Conservation (phyloP, 2,329 filamentous ascomycete genomes). For the Exophiala lecanii-corni region DNA sequence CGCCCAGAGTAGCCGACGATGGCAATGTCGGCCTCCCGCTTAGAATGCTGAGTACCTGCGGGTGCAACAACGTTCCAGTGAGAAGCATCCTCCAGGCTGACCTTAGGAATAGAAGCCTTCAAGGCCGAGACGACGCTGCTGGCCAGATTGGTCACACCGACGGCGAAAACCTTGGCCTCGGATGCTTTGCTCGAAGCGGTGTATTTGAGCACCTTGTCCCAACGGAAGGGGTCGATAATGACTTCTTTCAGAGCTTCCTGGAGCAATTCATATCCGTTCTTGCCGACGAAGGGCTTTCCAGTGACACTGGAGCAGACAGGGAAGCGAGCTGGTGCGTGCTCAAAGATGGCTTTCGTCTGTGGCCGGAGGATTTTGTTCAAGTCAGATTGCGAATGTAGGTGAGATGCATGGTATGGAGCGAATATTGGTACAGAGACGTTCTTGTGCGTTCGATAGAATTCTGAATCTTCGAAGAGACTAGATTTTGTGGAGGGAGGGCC, state of each 20-base stretch:
- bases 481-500: slow-evolving; percentile 53
- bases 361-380: slow-evolving; percentile 47
- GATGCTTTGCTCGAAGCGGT: slow-evolving; percentile 23
- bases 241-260: slow-evolving; percentile 35
- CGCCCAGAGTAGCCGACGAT: slow-evolving; percentile 79
- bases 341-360: slow-evolving; percentile 31
- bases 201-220: slow-evolving; percentile 37
- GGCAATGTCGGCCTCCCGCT: slow-evolving; percentile 65
- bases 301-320: slow-evolving; percentile 37
- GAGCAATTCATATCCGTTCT: slow-evolving; percentile 32
- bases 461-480: slow-evolving; percentile 46
- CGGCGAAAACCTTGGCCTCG: slow-evolving; percentile 40
- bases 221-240: slow-evolving; percentile 36
- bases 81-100: slow-evolving; percentile 33
- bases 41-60: slow-evolving; percentile 31
- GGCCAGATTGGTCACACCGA: slow-evolving; percentile 51
- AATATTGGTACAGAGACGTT: slow-evolving; percentile 52
- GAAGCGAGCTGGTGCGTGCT: slow-evolving; percentile 30
- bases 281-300: slow-evolving; percentile 30
- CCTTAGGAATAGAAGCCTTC: slow-evolving; percentile 35
- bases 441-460: slow-evolving; percentile 47
- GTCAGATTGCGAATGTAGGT: slow-evolving; percentile 49
- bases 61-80: slow-evolving; percentile 36
- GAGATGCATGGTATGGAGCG: slow-evolving; percentile 56
- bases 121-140: slow-evolving; percentile 52